Evolutionary conservation across 106 monocot species (phyloP), one percentile per base, ranked within the genome.

Genomic region (Posidonia australis): DNA sequence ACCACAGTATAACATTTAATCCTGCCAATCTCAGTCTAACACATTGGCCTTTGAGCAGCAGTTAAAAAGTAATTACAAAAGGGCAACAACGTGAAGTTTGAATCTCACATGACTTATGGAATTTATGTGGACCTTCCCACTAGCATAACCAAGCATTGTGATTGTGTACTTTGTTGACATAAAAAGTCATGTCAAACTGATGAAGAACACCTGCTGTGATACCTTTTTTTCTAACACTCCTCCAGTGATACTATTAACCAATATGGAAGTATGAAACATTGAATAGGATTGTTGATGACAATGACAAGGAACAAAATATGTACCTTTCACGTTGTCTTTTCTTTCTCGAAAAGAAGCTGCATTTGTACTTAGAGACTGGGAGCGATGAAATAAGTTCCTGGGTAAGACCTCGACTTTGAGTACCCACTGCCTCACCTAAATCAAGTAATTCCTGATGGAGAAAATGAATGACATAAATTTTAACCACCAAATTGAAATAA

Each of bases 341-440:
- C 65, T 81, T 96, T 62, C 84, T 86, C 19, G 83, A 79, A 67
- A 96, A 96, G 72, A 94, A 84, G 46, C 82, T 73, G 61, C 86
- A 86, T 64, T 94, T 94, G 76, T 90, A 86, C 66, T 96, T 96
- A 20, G 90, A 72, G 7, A 90, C 68, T 1, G 94, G 94, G 74
- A 96, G 94, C 28, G 67, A 74, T 54, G 86, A 84, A 57, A 96
- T 96, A 9, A 57, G 68, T 63, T 96, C 94, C 70, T 80, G 70
- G 18, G 94, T 78, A 70, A 96, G 86, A 51, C 94, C 94, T 7
- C 86, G 79, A 68, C 78, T 90, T 72, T 96, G 86, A 53, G 78
- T 90, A 65, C 94, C 94, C 64, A 96, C 90, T 56, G 90, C 54
- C 72, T 96, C 94, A 64, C 94, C 94, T 73, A 96, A 78, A 78